Evolutionary conservation across 768 basidiomycete species (phyloP), one percentile per base, ranked within the genome.

Genomic region (Serendipita indica): DNA sequence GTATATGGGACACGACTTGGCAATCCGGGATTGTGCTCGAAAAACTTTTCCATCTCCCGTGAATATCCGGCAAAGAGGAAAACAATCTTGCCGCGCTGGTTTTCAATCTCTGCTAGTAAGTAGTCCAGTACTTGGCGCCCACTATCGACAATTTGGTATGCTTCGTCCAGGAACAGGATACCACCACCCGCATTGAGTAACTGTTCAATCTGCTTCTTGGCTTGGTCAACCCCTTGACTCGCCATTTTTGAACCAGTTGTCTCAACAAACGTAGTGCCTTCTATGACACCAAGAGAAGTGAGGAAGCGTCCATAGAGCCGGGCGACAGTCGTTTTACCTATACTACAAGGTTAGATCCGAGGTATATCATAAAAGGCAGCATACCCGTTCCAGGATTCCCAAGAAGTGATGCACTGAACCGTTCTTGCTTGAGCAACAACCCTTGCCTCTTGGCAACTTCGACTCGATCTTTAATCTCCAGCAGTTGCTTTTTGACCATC

Each of bases 381-480:
- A 28, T 59, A 84, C 84, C 84, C 67, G 84, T 86, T 6, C 84
- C 84, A 2, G 84, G 84, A 64, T 86, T 86, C 13, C 84, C 84
- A 0, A 83, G 75, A 12, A 86, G 69, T 12, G 73, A 75, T 18
- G 77, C 73, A 65, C 85, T 84, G 65, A 81, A 78, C 0, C 83
- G 71, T 57, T 84, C 81, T 28, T 74, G 72, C 25, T 76, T 72
- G 13, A 81, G 61, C 3, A 80, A 73, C 0, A 73, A 68, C 14
- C 71, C 72, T 67, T 86, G 84, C 5, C 83, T 74, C n/a, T 65
- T 69, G 27, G n/a, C 33, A 3, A 57, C 33, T 5, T 63, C 65
- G 59, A 86, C 76, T 63, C 77, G 80, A 12, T 69, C 76, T 60
- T 82, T 79, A 61, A 84, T 79, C 1, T 65, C 63, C n/a, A 86